phyloP scores from a whole-genome alignment of 2,329 filamentous ascomycete genomes.

The Dothideomycetidae sp. region DNA sequence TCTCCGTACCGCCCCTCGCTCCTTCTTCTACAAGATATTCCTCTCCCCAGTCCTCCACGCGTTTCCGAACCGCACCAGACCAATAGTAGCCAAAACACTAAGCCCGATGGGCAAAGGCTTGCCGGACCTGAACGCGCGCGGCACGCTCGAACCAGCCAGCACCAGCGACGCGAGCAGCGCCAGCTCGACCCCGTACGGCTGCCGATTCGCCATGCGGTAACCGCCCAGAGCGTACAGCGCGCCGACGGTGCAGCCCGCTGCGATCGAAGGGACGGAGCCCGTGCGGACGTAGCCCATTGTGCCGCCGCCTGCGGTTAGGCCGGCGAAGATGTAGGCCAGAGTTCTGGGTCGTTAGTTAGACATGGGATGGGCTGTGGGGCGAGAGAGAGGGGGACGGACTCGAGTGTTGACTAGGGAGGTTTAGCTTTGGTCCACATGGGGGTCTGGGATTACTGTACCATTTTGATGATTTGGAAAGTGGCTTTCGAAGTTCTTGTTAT shows the following conservation, averaged over 20 bases:
- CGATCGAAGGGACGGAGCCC: conserved; percentile 72
- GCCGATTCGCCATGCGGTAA: conserved; percentile 58
- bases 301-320: conserved; percentile 74
- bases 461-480: too few species aligned
- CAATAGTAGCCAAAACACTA: conserved; percentile 65
- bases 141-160: conserved; percentile 70
- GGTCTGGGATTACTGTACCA: too few species aligned
- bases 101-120: conserved; percentile 77
- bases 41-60: conserved; percentile 32
- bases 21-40: background rate
- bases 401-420: background rate
- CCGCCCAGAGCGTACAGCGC: conserved; percentile 65
- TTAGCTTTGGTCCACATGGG: conserved; percentile 4
- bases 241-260: conserved; percentile 73
- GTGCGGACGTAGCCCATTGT: conserved; percentile 76
- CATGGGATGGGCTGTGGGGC: background rate
- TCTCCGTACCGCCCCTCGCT: background rate
- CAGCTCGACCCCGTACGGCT: conserved; percentile 74
- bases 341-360: conserved; percentile 4
- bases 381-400: background rate
- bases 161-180: conserved; percentile 79
- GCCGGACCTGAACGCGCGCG: conserved; percentile 64
- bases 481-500: too few species aligned
- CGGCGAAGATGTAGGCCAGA: conserved; percentile 64
- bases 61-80: conserved; percentile 64